Percentiles rank a stretch among this genome's conserved stretches.
phyloP scores from a whole-genome alignment of 345 rosid genomes.

The Rubroshorea leprosula region DNA sequence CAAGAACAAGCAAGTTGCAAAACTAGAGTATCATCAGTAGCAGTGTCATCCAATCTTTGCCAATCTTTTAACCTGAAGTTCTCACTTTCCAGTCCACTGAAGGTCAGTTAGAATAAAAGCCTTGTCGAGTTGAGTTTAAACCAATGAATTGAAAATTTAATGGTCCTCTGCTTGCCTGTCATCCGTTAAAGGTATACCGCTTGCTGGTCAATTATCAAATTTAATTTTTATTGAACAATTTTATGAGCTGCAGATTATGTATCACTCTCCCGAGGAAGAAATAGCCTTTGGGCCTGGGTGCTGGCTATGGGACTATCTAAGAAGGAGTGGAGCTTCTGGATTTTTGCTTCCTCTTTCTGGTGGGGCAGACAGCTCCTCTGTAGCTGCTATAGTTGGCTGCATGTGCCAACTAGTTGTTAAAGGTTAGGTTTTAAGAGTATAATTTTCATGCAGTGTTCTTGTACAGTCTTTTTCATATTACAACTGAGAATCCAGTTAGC shows the following conservation, averaged over 20 bases:
- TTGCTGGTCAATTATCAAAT: neutral
- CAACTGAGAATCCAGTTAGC: neutral
- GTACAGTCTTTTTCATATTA: neutral
- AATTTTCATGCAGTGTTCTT: no score
- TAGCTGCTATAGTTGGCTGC: slow-evolving; percentile 98
- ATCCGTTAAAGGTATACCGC: no score
- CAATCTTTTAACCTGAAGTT: slow-evolving; percentile 58
- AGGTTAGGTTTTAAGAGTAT: slow-evolving; percentile 35
- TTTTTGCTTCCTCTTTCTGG: slow-evolving; percentile 99
- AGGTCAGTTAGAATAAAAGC: no score
- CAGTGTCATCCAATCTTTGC: slow-evolving; percentile 63
- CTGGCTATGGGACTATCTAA: slow-evolving; percentile 98
- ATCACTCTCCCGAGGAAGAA: slow-evolving; percentile 92
- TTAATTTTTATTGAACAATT: no score
- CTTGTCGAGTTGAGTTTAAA: no score
- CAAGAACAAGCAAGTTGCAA: slow-evolving; percentile 87
- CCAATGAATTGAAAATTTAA: no score
- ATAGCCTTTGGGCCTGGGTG: slow-evolving; percentile 94
- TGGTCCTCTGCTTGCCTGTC: neutral
- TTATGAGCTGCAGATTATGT: slow-evolving; percentile 44
- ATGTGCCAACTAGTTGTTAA: slow-evolving; percentile 97
- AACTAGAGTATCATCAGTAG: slow-evolving; percentile 54
- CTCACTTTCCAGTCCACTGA: slow-evolving; percentile 64
- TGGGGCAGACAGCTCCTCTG: slow-evolving; percentile 93
- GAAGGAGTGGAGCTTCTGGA: slow-evolving; percentile 98